Conservation (phyloP, 2,329 filamentous ascomycete genomes). For the Aspergillus spinulosporus region DNA sequence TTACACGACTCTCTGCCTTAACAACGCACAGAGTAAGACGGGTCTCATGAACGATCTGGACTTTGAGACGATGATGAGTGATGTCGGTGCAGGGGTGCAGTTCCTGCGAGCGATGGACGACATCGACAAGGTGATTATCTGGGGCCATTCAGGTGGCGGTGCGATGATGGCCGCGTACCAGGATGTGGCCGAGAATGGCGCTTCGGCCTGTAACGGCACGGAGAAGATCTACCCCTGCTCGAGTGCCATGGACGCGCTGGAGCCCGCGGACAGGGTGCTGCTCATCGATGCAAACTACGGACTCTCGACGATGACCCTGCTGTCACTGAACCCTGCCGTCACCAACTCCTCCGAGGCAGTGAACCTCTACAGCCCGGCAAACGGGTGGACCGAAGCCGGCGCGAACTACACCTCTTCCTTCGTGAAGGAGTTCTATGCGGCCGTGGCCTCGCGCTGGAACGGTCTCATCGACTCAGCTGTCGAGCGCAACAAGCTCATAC, state of each 20-base stretch:
- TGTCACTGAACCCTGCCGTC: not conserved
- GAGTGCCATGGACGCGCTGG: not conserved
- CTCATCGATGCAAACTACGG: not conserved
- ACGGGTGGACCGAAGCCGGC: not conserved
- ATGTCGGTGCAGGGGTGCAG: not conserved
- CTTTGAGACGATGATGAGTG: not conserved
- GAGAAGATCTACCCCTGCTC: not conserved
- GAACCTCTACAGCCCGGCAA: not conserved
- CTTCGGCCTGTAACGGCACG: not conserved
- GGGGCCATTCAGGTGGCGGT: not conserved
- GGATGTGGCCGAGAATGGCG: not conserved
- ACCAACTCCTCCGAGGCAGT: not conserved
- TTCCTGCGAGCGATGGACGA: not conserved
- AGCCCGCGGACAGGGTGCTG: not conserved
- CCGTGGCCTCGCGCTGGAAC: not conserved
- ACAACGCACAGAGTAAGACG: not conserved
- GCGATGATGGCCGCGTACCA: constrained; percentile 1
- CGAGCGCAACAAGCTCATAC: not conserved
- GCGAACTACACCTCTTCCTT: not conserved
- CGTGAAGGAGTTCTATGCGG: not conserved
- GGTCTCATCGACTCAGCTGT: not conserved
- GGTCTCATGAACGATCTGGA: not conserved
- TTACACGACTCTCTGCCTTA: not conserved
- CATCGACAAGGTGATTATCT: not conserved
- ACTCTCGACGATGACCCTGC: not conserved